Evolutionary conservation across 805 yeast genomes (phyloP).

Genomic region (Kodamaea leandrae): DNA sequence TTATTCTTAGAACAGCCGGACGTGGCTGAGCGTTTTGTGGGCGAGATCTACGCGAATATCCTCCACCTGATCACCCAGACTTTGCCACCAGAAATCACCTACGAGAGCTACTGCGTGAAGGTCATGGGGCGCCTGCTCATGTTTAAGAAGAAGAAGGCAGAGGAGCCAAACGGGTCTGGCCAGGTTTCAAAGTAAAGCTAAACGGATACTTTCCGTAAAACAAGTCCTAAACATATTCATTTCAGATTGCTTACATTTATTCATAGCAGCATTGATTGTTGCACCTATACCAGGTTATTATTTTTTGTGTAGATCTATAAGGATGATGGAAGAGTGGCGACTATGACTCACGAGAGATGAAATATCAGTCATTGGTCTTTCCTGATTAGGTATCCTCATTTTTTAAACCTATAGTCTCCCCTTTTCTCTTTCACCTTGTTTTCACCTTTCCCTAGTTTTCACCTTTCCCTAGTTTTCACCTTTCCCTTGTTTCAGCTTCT

Average conservation of each 20-base stretch:
- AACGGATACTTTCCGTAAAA: too few species aligned
- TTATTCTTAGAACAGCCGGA: slow-evolving; percentile 37
- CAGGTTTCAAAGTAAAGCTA: too few species aligned
- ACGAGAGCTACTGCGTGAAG: slow-evolving; percentile 31
- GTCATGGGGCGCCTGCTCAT: slow-evolving; percentile 31
- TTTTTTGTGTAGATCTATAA: too few species aligned
- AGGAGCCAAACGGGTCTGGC: too few species aligned
- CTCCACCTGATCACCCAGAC: slow-evolving; percentile 25
- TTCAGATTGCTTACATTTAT: neutral
- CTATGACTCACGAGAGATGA: too few species aligned
- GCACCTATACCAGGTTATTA: neutral
- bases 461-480: neutral
- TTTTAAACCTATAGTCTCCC: too few species aligned
- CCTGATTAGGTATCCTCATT: too few species aligned
- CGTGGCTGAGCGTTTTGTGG: slow-evolving; percentile 34
- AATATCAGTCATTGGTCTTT: too few species aligned
- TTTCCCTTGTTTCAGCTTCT: slow-evolving; percentile 1
- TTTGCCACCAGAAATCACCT: slow-evolving; percentile 19
- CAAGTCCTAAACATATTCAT: too few species aligned
- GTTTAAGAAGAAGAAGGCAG: slow-evolving; percentile 8
- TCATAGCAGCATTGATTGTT: neutral
- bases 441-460: too few species aligned
- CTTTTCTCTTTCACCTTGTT: too few species aligned
- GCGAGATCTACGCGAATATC: slow-evolving; percentile 28
- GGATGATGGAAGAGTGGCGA: too few species aligned